Base-by-base conservation (phyloP, 345 rosid genomes). In the Citrus medica region DNA sequence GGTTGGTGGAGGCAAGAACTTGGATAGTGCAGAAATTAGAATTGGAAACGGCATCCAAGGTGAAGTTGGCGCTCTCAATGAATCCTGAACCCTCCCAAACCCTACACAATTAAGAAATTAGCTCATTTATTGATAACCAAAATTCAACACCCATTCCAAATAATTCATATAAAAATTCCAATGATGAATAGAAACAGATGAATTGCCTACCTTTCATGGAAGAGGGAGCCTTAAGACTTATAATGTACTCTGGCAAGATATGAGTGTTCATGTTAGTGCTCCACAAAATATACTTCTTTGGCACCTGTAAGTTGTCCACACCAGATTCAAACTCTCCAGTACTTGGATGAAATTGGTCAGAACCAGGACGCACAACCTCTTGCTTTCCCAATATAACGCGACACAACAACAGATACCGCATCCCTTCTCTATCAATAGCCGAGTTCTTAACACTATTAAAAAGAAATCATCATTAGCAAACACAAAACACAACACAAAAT, bases 11-110 rank as follows among this genome's bases (percentile, higher is more conserved):
- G 92, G 78, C 76, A 96, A 71, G 68, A 85, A 86, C 85, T 89
- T 85, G 0, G 95, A 88, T 6, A 96, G 87, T 40, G 86, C 85
- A 14, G 92, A 80, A 63, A 96, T 87, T 51, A 90, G 84, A 69
- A 83, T 82, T 48, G 94, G 87, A 80, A 93, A 90, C 6, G 93
- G 87, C 88, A 95, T 88, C 95, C 96, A 93, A 10, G 98, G 97
- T 2, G 94, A 92, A 78, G 82, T 90, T 61, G 90, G 87, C 53
- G 38, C 79, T 77, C 82, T 85, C 67, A 70, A n/a, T 3, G 81
- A 42, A 22, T 82, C 87, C 64, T 76, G 79, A 71, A 32, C 67
- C 69, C 59, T 73, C 27, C 75, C 24, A 9, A 79, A 80, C 5
- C 87, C 91, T 90, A 79, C 56, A 60, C 24, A 53, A 69, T 69